Conservation (phyloP, 306 rosid genomes). For the Cotoneaster glaucophyllus region DNA sequence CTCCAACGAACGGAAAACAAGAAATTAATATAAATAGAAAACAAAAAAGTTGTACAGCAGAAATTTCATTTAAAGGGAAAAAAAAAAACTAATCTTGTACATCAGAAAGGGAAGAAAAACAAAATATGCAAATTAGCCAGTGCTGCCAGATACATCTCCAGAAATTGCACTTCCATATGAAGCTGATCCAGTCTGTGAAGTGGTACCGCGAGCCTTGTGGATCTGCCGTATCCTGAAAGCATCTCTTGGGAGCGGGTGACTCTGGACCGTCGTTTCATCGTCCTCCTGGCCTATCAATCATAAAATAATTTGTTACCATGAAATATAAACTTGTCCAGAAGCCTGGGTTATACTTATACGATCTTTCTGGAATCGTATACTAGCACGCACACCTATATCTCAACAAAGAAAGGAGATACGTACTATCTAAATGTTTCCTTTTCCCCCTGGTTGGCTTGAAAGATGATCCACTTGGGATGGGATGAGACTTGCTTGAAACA, state of each 20-base stretch:
- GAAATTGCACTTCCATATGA: slow-evolving; percentile 94
- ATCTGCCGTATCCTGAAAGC: slow-evolving; percentile 81
- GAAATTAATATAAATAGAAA: neutral
- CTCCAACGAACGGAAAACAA: neutral
- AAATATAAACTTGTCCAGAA: neutral
- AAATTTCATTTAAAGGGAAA: neutral
- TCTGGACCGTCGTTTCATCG: slow-evolving; percentile 74
- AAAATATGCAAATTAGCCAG: slow-evolving; percentile 36
- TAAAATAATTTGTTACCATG: neutral
- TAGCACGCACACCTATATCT: neutral
- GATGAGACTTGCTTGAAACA: slow-evolving; percentile 80
- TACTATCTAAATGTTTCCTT: slow-evolving; percentile 72
- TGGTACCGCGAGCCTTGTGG: slow-evolving; percentile 71
- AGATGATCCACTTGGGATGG: slow-evolving; percentile 50
- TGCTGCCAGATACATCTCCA: slow-evolving; percentile 94
- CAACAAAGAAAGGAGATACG: slow-evolving; percentile 24
- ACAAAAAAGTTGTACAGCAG: neutral
- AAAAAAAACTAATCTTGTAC: neutral
- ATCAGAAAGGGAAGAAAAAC: neutral
- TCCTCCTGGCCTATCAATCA: slow-evolving; percentile 59
- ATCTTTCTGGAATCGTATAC: neutral
- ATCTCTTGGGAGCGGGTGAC: slow-evolving; percentile 87
- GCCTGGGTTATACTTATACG: neutral
- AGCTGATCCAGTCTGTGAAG: slow-evolving; percentile 91
- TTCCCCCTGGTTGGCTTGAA: slow-evolving; percentile 53